A percentile compares a stretch with the other conserved stretches of the same genome.
phyloP scores from a whole-genome alignment of 1,284 basidiomycete species.

The Singerocomus rubriflavus region DNA sequence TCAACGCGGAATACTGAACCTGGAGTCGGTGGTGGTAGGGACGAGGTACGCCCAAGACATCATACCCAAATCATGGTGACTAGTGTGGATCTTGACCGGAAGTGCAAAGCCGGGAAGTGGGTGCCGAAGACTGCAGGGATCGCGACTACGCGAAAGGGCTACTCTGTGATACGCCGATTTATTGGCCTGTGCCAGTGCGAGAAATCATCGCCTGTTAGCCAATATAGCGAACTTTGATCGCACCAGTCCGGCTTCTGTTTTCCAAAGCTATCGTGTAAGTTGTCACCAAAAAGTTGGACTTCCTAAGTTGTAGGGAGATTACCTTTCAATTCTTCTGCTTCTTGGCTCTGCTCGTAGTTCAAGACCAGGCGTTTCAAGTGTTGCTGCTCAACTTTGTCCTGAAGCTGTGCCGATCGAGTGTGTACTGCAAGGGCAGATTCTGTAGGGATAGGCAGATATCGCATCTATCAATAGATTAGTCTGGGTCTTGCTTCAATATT shows the following conservation, averaged over 20 bases:
- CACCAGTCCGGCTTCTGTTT: constrained; percentile 58
- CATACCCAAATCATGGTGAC: constrained; percentile 12
- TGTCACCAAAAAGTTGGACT: constrained; percentile 7
- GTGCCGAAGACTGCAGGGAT: constrained; percentile 23
- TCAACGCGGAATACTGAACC: constrained; percentile 22
- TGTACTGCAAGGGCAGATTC: constrained; percentile 86
- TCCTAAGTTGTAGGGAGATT: constrained; percentile 5
- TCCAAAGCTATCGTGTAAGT: constrained; percentile 51
- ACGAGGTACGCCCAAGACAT: constrained; percentile 15
- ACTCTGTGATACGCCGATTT: constrained; percentile 18
- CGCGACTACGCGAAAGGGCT: constrained; percentile 25
- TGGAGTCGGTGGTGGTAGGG: constrained; percentile 10
- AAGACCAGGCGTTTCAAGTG: constrained; percentile 91
- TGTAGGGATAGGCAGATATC: constrained; percentile 82
- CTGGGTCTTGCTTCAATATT: not conserved
- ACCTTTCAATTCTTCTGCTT: constrained; percentile 78
- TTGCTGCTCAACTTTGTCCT: constrained; percentile 93
- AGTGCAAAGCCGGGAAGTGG: constrained; percentile 20
- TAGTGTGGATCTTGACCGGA: constrained; percentile 21
- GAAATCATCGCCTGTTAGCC: constrained; percentile 40
- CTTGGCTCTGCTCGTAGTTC: constrained; percentile 82
- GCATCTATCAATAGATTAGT: constrained; percentile 49
- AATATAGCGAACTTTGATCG: constrained; percentile 70
- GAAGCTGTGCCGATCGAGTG: constrained; percentile 84
- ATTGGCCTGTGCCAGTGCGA: constrained; percentile 14